Base-by-base conservation (phyloP, 78 protist genomes). In the Chrysochromulina tobinii region DNA sequence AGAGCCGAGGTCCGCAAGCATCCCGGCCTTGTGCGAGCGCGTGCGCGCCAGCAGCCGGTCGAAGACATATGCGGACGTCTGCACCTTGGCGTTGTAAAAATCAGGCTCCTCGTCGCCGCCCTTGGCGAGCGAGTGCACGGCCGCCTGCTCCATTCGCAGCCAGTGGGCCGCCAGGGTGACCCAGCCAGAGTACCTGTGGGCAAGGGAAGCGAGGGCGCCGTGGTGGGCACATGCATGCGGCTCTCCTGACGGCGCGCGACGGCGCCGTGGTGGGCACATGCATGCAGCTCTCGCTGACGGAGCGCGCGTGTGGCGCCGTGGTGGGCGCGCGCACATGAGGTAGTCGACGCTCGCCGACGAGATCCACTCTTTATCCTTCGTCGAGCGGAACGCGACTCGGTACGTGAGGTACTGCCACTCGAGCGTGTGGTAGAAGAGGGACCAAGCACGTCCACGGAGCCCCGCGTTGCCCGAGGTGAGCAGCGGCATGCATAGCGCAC, bases 131-230 rank as follows among this genome's bases (percentile, higher is more conserved):
- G 66, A 61, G 77, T 8, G 9, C 87, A 20, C 81, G 18, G 93
- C 93, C 11, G 88, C 93, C 27, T 7, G 48, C 61, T 67, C 93
- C 96, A 94, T 94, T 53, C 67, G 83, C 86, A 94, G 90, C 96
- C 96, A 94, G 93, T 89, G 88, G 75, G 89, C 64, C 8, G 94
- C 94, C 64, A 94, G 90, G 14, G 83, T 25, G 48, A 89, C 81
- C 81, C 89, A 94, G 73, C 96, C 96, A 6, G 89, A 38, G 92
- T 75, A 88, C 38, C 38, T 38, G 38, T 38, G 38, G 38, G 38
- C 38, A 38, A 38, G 38, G 38, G 38, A 38, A 38, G 38, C 38
- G 38, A 38, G 38, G 38, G 38, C 38, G 38, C 38, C 38, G 38
- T 38, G 38, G 38, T 38, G 38, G 38, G 38, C 38, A 38, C 38